Evolutionary conservation across 208 protist genomes (phyloP).

Genomic region (Trypanosoma theileri): DNA sequence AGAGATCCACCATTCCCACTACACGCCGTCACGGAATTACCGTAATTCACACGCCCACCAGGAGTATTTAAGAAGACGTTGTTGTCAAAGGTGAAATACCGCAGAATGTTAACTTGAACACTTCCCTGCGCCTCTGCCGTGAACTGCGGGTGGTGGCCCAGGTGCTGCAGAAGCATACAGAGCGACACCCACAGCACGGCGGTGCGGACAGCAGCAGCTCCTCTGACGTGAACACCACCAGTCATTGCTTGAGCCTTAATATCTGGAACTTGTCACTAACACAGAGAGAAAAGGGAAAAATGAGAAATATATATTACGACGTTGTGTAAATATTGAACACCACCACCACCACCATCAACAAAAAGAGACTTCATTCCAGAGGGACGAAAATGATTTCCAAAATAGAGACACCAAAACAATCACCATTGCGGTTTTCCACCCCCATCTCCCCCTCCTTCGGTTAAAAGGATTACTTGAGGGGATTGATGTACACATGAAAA

Average conservation of each 20-base stretch:
- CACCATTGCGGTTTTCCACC: too few relatives aligned
- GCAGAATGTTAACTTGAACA: background rate
- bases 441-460: too few relatives aligned
- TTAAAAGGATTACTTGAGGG: too few relatives aligned
- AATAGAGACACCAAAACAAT: too few relatives aligned
- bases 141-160: background rate
- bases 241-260: background rate
- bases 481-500: too few relatives aligned
- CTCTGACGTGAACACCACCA: background rate
- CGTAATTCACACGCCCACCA: background rate
- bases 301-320: too few relatives aligned
- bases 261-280: too few relatives aligned
- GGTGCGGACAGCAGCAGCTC: background rate
- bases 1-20: background rate
- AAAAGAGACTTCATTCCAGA: too few relatives aligned
- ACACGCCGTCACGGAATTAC: background rate
- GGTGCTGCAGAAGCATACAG: background rate
- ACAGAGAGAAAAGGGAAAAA: too few relatives aligned
- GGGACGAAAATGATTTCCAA: too few relatives aligned
- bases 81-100: background rate
- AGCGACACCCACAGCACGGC: conserved; percentile 4
- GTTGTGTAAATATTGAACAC: too few relatives aligned
- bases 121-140: background rate
- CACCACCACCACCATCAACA: too few relatives aligned
- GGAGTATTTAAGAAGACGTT: background rate